A percentile compares a stretch with the other conserved stretches of the same genome.
These are phyloP conservation scores for Oryza glumipatula DNA, from an alignment of 176 grass and related monocot species.

Conservation along the genomic window DNA sequence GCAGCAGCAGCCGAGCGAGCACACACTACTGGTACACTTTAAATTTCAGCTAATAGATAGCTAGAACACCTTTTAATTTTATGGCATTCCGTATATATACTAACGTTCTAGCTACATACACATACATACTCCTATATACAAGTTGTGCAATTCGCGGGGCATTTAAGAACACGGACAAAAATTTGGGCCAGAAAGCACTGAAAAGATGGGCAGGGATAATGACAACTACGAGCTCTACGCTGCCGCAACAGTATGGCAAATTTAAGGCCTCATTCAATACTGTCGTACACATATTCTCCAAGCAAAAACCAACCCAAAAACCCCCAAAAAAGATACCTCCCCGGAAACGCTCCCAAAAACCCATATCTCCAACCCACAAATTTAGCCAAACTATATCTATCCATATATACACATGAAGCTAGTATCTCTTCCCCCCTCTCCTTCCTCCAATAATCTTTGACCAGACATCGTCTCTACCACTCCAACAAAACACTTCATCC, in stretches of 20 bases:
- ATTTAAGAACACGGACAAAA: constrained; percentile 24
- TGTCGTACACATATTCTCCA: constrained; percentile 55
- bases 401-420: no score
- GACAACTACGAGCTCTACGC: constrained; percentile 47
- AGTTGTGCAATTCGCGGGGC: background rate
- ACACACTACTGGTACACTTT: background rate
- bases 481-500: background rate
- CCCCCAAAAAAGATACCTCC: background rate
- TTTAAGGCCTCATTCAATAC: constrained; percentile 55
- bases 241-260: constrained; percentile 42
- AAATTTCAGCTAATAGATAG: background rate
- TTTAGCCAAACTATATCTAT: background rate
- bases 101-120: background rate
- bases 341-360: background rate
- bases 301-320: background rate
- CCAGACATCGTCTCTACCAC: no score
- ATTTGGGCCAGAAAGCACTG: background rate
- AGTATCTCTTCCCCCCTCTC: no score
- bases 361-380: background rate
- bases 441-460: no score
- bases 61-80: background rate
- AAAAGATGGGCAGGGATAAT: constrained; percentile 37
- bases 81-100: background rate
- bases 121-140: background rate
- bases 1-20: background rate